phyloP scores from a whole-genome alignment of 1,139 yeast genomes.

The Candida sanyaensis region DNA sequence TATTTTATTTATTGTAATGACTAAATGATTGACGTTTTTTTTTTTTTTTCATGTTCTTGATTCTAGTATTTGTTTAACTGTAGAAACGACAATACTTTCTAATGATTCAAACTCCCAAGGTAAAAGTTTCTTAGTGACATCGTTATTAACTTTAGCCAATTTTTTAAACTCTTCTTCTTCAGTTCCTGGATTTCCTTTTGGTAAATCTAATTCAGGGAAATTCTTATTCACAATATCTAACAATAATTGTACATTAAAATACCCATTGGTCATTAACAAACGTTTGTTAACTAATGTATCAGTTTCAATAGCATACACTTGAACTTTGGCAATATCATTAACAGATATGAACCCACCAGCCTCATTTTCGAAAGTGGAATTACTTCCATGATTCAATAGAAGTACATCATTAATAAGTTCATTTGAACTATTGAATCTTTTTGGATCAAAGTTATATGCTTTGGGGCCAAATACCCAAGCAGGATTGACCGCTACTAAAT shows the following conservation, averaged over 20 bases:
- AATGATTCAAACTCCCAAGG: slow-evolving; percentile 29
- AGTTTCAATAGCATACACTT: slow-evolving; percentile 30
- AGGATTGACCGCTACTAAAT: slow-evolving; percentile 50
- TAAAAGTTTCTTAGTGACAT: slow-evolving; percentile 28
- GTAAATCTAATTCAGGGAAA: slow-evolving; percentile 29
- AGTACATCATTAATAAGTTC: slow-evolving; percentile 28
- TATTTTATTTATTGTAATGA: neutral
- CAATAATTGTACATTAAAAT: slow-evolving; percentile 33
- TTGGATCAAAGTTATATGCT: slow-evolving; percentile 31
- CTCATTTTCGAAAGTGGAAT: slow-evolving; percentile 19
- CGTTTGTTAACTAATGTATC: slow-evolving; percentile 27
- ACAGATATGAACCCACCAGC: slow-evolving; percentile 42
- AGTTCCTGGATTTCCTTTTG: slow-evolving; percentile 29
- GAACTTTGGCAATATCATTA: slow-evolving; percentile 41
- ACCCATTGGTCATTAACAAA: slow-evolving; percentile 27
- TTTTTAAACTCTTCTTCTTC: slow-evolving; percentile 21
- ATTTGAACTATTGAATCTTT: slow-evolving; percentile 37
- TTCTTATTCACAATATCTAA: slow-evolving; percentile 32
- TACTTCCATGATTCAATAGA: slow-evolving; percentile 26
- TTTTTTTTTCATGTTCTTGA: neutral
- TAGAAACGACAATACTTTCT: slow-evolving; percentile 38
- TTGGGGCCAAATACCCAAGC: slow-evolving; percentile 52
- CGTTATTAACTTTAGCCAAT: slow-evolving; percentile 22
- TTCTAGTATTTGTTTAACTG: slow-evolving; percentile 40
- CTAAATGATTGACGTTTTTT: neutral